Evolutionary conservation across 1,284 basidiomycete species (phyloP), one percentile per base, ranked within the genome.

Genomic region (Ganoderma meredithae): DNA sequence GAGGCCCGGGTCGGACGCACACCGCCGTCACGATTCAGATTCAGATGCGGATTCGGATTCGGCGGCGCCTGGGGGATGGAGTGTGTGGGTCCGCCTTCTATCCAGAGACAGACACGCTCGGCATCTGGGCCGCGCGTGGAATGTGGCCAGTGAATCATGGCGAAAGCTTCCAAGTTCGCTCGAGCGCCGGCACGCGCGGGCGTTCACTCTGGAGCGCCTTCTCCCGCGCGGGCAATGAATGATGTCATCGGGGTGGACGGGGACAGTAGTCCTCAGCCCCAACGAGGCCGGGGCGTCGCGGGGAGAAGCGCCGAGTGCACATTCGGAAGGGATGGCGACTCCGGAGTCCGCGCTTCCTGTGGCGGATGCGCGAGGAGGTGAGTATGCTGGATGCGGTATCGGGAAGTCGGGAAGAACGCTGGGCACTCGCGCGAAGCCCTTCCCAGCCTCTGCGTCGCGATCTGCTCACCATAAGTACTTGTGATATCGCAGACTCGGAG

Each of bases 311-410:
- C 27, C 27, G 27, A 31, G 27, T 3, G 27, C 27, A 31, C 27
- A 31, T 31, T 31, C 27, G 27, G 27, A 31, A 31, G 27, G 27
- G 27, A n/a, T 8, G 22, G n/a, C 22, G 44, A 47, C 44, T 22
- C 44, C 47, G 47, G 44, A 47, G n/a, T 22, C 44, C 47, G 47
- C 47, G 47, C 47, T 25, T 49, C 47, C 19, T 6, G 22, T 4
- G 22, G 12, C 22, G 22, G 47, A 49, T 49, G 12, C 8, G 47
- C 22, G 47, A 25, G 47, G 47, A 49, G 47, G 47, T 49, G 47
- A 49, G 47, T 49, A 49, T 49, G 25, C 47, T 49, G 47, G n/a
- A 49, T 49, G 47, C 47, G 47, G 47, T 25, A 47, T 47, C 44
- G 22, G 44, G 44, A 47, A 47, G 47, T 49, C 47, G 8, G 15